Evolutionary conservation across 23 red algal genomes (phyloP), one percentile per base, ranked within the genome.

Genomic region (Gracilariopsis chorda): DNA sequence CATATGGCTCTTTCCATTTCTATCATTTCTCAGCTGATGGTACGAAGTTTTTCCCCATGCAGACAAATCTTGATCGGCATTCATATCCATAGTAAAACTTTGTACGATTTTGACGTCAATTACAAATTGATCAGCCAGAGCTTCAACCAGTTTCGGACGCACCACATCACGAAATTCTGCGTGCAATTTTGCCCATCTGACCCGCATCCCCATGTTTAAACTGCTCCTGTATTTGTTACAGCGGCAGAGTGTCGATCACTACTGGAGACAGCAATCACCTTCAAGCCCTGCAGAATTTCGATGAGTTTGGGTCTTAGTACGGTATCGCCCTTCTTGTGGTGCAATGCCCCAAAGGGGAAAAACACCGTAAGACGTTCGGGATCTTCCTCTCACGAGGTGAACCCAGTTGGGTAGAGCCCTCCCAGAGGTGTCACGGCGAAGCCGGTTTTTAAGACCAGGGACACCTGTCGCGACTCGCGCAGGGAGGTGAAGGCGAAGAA

Each of bases 181-280:
- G 39, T 84, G 80, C 94, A 87, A 42, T 82, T 85, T 74, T 99
- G 97, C 2, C 97, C 97, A 39, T 93, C 90, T 7, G 85, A 80
- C 42, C 97, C 93, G 43, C 93, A 94, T 17, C 97, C 97, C 97
- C 97, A 99, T 21, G 92, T 94, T 81, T 95, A 95, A 14, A 99
- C 91, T 7, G 77, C 73, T 9, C 97, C 97, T 20, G 49, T 77
- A 51, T 94, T 93, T 14, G 92, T 99, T 16, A 99, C 86, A 36
- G 97, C 97, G 16, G 93, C 89, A 21, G 93, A 96, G 51, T 96
- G 93, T 55, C 97, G 90, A 79, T 99, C 97, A 20, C 97, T 93
- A n/a, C 88, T 90, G 3, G 89, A 85, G 43, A 99, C 80, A 12
- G 48, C 64, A 0, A 79, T 78, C 3, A 99, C 64, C 25, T 89